Evolutionary conservation across 2,329 filamentous ascomycete genomes (phyloP), one percentile per base, ranked within the genome.

Genomic region (Aspergillus floridensis): DNA sequence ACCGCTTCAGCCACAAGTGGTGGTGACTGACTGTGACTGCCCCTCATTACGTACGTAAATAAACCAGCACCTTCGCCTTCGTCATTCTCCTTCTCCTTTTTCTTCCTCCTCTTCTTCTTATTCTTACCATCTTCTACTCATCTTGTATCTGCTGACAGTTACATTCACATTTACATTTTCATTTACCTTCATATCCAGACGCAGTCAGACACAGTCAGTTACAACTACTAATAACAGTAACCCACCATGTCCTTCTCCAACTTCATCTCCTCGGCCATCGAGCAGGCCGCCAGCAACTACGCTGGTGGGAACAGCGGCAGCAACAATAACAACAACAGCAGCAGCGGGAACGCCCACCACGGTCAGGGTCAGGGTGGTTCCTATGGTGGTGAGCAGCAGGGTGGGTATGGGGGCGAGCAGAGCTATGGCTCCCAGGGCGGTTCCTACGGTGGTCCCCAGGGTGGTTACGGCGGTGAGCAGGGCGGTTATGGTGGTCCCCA

Each of bases 241-340:
- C n/a, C n/a, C n/a, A n/a, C n/a, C n/a, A 71, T 71, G 69, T 69
- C 66, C 48, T 58, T 66, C 60, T 56, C 57, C 49, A 56, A 65
- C 54, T 41, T 67, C n/a, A 55, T 67, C 61, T 54, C 49, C 53
- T 59, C 51, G 35, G 59, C 56, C 22, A 48, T 63, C 46, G 58
- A 66, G 56, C 31, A 58, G 48, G 59, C 62, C 51, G 46, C 64
- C 52, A 44, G 56, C 38, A 47, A 53, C n/a, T 52, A 56, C 51
- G 29, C 53, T 49, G 44, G 58, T 53, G 57, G 54, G 29, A 31
- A 58, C 16, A 58, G 59, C 47, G 35, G 58, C 38, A 57, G 35
- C 32, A 24, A 32, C 53, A 35, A 12, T 5, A 41, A n/a, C 38
- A n/a, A 41, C 16, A 41, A 19, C 38, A 41, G 5, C 16, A 19